Evolutionary conservation across 2,329 filamentous ascomycete genomes (phyloP).

Genomic region (Cephalotrichum gorgonifer): DNA sequence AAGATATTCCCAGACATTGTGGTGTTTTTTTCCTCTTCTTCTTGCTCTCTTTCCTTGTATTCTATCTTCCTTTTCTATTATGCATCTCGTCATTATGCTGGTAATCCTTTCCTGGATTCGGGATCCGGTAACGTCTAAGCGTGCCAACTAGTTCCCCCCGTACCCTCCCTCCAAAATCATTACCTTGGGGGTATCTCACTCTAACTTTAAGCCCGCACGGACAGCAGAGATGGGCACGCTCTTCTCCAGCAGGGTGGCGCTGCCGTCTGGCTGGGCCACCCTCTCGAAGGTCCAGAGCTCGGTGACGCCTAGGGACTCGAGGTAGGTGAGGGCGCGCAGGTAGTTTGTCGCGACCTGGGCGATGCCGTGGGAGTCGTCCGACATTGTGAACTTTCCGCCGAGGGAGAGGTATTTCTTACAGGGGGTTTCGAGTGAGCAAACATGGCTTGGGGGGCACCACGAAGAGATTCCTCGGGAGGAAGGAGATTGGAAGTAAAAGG

Average conservation of each 20-base stretch:
- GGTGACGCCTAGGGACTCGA: constrained; percentile 54
- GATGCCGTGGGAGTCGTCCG: constrained; percentile 87
- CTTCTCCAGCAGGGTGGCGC: constrained; percentile 28
- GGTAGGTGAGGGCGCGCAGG: constrained; percentile 55
- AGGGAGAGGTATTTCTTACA: constrained; percentile 49
- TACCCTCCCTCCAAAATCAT: neutral
- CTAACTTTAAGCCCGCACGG: constrained; percentile 15
- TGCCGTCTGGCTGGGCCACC: constrained; percentile 14
- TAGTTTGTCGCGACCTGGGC: constrained; percentile 86
- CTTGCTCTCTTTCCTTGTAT: no score
- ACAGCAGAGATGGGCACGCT: constrained; percentile 31
- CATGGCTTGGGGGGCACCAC: neutral
- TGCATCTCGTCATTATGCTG: no score
- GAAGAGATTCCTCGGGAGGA: neutral
- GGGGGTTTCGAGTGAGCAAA: neutral
- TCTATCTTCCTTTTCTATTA: no score
- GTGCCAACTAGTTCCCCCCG: neutral
- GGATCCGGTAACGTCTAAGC: no score
- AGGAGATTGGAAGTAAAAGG: constrained; percentile 5
- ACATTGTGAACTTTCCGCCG: constrained; percentile 78
- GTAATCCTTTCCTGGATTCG: neutral
- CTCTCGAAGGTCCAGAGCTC: constrained; percentile 49
- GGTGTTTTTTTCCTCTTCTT: no score
- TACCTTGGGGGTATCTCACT: no score
- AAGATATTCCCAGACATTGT: no score